These are phyloP conservation scores for Mortierella hygrophila DNA, from an alignment of 192 early-diverging fungal species.

Conservation along the genomic window DNA sequence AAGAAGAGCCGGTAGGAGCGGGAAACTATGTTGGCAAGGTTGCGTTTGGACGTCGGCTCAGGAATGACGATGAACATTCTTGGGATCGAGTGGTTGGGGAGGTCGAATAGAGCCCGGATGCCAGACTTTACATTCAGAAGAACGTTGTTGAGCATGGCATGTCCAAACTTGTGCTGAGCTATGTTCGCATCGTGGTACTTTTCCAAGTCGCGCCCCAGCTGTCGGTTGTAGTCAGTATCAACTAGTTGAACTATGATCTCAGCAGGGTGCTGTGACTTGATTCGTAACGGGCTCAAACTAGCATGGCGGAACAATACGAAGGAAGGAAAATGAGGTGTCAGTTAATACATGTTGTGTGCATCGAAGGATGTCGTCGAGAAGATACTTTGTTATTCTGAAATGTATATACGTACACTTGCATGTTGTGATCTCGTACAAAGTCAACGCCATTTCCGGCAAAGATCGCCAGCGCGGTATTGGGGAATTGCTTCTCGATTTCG, in stretches of 20 bases:
- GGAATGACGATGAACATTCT: neutral
- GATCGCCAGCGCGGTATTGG: neutral
- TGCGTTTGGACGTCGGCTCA: neutral
- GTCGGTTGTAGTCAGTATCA: neutral
- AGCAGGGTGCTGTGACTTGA: neutral
- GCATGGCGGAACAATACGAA: neutral
- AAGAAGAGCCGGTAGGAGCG: neutral
- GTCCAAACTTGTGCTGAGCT: neutral
- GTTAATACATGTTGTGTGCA: too few relatives aligned
- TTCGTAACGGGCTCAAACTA: neutral
- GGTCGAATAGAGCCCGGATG: neutral
- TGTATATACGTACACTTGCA: neutral
- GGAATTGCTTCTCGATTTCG: neutral
- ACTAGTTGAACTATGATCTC: neutral
- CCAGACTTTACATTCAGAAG: neutral
- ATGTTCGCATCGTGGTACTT: neutral
- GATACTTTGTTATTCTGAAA: too few relatives aligned
- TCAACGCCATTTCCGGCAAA: neutral
- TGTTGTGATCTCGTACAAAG: neutral
- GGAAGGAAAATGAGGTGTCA: neutral
- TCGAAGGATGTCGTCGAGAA: too few relatives aligned
- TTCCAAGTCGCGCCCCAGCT: neutral
- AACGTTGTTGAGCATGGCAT: neutral
- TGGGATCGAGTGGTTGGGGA: neutral
- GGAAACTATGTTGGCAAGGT: neutral